Evolutionary conservation across 805 yeast genomes (phyloP).

Genomic region (Suhomyces sp.): DNA sequence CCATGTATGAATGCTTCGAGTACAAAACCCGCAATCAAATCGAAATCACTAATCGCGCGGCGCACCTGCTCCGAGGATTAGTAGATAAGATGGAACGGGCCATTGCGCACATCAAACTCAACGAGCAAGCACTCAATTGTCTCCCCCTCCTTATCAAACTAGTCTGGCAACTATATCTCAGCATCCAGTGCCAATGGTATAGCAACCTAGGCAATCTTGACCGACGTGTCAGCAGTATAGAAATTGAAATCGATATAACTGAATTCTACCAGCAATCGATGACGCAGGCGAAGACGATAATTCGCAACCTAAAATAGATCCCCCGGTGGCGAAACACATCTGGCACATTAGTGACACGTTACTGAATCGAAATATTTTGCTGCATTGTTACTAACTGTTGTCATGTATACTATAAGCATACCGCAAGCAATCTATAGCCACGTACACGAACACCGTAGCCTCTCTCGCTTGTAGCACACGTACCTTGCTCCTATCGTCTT

Average conservation of each 20-base stretch:
- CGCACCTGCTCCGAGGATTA: background rate
- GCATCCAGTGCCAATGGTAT: background rate
- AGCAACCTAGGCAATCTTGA: background rate
- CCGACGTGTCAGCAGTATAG: background rate
- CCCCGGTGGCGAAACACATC: background rate
- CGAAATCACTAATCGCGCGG: background rate
- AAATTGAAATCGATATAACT: background rate
- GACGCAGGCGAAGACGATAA: background rate
- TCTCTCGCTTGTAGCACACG: background rate
- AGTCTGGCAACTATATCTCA: background rate
- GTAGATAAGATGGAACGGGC: background rate
- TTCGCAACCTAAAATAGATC: background rate
- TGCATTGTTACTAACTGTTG: background rate
- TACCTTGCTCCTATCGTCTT: constrained; percentile 1
- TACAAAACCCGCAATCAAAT: constrained; percentile 4
- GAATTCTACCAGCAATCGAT: background rate
- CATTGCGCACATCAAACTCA: background rate
- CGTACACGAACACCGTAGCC: background rate
- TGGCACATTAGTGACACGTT: background rate
- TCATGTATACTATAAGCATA: background rate
- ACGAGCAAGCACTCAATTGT: background rate
- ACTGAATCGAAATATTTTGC: background rate
- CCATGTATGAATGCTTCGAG: constrained; percentile 9
- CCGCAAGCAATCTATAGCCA: background rate
- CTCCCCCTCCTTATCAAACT: background rate